These are phyloP conservation scores for Debaryomyces sp. DNA, from an alignment of 1,139 yeast species.

Conservation along the genomic window DNA sequence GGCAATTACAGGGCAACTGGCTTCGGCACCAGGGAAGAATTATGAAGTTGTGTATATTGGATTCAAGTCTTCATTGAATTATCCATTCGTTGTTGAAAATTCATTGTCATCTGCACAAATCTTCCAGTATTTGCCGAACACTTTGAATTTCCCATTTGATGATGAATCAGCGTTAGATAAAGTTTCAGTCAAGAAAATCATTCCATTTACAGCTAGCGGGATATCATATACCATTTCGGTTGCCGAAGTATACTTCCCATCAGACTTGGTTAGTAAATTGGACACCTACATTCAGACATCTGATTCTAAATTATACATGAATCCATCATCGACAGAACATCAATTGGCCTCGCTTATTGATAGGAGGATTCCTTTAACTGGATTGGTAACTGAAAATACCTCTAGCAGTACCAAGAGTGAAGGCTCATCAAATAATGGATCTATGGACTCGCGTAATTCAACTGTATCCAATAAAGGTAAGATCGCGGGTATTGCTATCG, in stretches of 20 bases:
- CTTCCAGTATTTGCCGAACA: conserved; percentile 67
- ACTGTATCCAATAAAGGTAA: conserved; percentile 36
- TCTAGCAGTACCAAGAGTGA: conserved; percentile 19
- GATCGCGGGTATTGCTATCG: conserved; percentile 62
- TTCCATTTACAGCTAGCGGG: conserved; percentile 61
- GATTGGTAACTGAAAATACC: conserved; percentile 36
- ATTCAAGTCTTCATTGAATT: conserved; percentile 68
- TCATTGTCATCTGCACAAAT: conserved; percentile 75
- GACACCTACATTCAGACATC: conserved; percentile 45
- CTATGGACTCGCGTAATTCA: conserved; percentile 37
- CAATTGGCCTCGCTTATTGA: conserved; percentile 63
- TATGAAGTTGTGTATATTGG: conserved; percentile 67
- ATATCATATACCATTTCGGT: conserved; percentile 66
- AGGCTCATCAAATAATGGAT: conserved; percentile 37
- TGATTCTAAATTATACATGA: conserved; percentile 52
- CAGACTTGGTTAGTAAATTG: conserved; percentile 45
- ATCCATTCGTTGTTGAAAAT: conserved; percentile 69
- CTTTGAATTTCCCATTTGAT: conserved; percentile 55
- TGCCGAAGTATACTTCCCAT: conserved; percentile 76
- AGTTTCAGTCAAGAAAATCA: conserved; percentile 60
- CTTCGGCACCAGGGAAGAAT: conserved; percentile 48
- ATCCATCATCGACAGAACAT: conserved; percentile 47
- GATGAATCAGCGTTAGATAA: conserved; percentile 26
- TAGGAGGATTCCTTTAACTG: conserved; percentile 62
- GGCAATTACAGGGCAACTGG: conserved; percentile 61